Evolutionary conservation across 2,329 filamentous ascomycete genomes (phyloP).

Genomic region (Ophiostoma tasmaniense): DNA sequence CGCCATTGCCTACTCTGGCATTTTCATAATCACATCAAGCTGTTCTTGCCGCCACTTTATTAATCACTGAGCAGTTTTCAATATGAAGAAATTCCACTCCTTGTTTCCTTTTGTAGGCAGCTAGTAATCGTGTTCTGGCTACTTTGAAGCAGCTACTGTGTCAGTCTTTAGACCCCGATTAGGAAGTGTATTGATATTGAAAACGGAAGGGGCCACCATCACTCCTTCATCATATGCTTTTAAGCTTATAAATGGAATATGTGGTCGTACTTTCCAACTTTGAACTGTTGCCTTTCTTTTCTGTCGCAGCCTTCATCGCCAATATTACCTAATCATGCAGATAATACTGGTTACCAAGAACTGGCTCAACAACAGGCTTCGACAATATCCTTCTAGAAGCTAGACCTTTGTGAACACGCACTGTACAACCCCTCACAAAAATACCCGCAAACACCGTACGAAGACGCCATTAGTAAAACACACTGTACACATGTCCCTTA

Average conservation of each 20-base stretch:
- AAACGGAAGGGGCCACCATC: not conserved
- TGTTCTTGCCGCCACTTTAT: too few species aligned
- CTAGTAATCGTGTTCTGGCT: not conserved
- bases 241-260: not conserved
- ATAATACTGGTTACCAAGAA: not conserved
- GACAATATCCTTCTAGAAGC: too few species aligned
- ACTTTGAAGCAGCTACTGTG: not conserved
- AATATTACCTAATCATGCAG: not conserved
- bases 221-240: not conserved
- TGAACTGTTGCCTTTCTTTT: not conserved
- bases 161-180: not conserved
- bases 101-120: not conserved
- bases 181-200: not conserved
- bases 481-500: slow-evolving; percentile 1
- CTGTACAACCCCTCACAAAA: not conserved
- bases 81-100: too few species aligned
- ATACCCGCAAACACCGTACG: not conserved
- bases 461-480: not conserved
- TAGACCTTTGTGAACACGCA: not conserved
- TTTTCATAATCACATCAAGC: not conserved
- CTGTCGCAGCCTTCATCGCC: not conserved
- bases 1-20: not conserved
- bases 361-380: not conserved
- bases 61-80: too few species aligned
- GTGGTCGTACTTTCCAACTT: not conserved